phyloP scores from a whole-genome alignment of 2,329 filamentous ascomycete species.

The Hymenoscyphus albidus region DNA sequence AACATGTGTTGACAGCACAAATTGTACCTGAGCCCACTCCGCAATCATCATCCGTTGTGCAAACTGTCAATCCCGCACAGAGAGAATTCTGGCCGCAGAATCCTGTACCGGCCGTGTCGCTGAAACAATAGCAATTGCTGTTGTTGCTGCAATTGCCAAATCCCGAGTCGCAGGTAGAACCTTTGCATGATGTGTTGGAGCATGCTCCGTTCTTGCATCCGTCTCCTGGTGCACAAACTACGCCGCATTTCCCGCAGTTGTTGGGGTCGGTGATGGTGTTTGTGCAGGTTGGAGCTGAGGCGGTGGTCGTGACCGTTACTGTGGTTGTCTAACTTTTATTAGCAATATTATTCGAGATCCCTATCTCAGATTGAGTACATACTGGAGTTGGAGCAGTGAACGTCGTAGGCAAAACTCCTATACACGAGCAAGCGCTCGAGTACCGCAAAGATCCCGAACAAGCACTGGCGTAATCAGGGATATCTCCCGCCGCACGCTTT shows the following conservation, averaged over 20 bases:
- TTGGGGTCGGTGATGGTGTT: conserved; percentile 16
- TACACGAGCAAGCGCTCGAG: conserved; percentile 28
- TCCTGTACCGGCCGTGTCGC: conserved; percentile 7
- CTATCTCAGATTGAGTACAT: conserved; percentile 4
- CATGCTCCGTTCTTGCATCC: conserved; percentile 19
- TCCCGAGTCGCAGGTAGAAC: conserved; percentile 18
- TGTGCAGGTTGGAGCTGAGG: conserved; percentile 18
- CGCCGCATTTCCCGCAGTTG: conserved; percentile 22
- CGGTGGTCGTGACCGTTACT: conserved; percentile 17
- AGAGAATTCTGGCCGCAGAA: conserved; percentile 27
- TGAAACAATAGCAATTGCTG: conserved; percentile 26
- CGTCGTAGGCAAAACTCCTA: conserved; percentile 20
- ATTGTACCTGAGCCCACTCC: conserved; percentile 13
- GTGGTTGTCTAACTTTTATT: conserved; percentile 15
- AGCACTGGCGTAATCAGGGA: conserved; percentile 28
- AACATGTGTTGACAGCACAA: conserved; percentile 27
- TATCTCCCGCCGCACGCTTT: conserved; percentile 8
- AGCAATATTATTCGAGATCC: not conserved
- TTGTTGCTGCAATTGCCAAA: conserved; percentile 18
- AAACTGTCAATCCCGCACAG: conserved; percentile 19
- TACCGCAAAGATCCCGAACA: conserved; percentile 23
- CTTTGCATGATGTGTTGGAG: conserved; percentile 3
- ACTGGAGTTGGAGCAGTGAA: conserved; percentile 18
- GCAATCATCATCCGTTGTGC: conserved; percentile 23
- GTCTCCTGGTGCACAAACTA: conserved; percentile 15